Evolutionary conservation across 805 yeast genomes (phyloP), one percentile per base, ranked within the genome.

Genomic region (Suhomyces sp.): DNA sequence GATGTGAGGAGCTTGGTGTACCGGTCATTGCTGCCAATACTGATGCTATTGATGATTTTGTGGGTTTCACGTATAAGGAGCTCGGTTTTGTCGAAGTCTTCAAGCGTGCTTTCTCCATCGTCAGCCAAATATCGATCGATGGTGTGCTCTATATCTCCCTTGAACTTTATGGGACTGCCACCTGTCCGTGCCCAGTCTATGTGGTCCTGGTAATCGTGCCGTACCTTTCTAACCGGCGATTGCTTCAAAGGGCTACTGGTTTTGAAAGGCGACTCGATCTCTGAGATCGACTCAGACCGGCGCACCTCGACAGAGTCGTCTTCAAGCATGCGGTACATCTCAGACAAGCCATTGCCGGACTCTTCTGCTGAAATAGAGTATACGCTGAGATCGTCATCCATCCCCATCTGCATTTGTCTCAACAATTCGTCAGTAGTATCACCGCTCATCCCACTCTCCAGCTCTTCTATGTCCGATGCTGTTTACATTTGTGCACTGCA

Each of bases 21-120:
- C 46, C 60, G 62, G 40, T 67, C 73, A 10, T 38, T 38, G 42
- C 42, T 38, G 24, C 66, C 65, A 40, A 66, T 69, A 48, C 60
- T 60, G 6, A 69, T 50, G 17, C 60, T 60, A 22, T 56, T 57
- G 17, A 70, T 60, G 15, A 67, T 46, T 36, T 62, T 61, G 51
- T 70, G 73, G 6, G 74, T 68, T 52, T 70, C 68, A 38, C 54
- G 57, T 7, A 70, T 60, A 12, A 67, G 44, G 13, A 66, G 52
- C 35, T 67, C 70, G 6, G 63, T 57, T 15, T 55, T 49, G 29
- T 60, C 60, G 17, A 44, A 53, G n/a, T 53, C 58, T 27, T 51
- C 48, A 8, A 52, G 27, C 23, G 27, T 42, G 8, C 22, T 10
- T 10, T 15, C 23, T 13, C 23, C 44, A 4, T 42, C 24, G n/a